Percentiles rank a stretch among this genome's conserved stretches.
These are phyloP conservation scores for Sporothrix protearum DNA, from an alignment of 2,329 filamentous ascomycete species.

Conservation along the genomic window DNA sequence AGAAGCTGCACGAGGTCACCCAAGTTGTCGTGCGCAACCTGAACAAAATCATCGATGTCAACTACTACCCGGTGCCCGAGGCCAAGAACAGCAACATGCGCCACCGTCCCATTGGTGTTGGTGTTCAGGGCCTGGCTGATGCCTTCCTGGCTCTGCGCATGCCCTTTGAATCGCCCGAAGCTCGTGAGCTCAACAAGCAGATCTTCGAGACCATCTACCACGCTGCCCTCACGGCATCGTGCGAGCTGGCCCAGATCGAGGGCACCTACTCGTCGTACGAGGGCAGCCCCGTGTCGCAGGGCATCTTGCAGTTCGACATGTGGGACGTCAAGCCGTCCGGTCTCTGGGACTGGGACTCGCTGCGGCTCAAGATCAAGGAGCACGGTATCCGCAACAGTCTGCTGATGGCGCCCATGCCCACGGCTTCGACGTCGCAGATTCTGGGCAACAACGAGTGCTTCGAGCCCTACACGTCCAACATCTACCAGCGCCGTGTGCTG, in stretches of 20 bases:
- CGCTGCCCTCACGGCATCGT: slow-evolving; percentile 83
- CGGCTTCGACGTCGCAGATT: slow-evolving; percentile 95
- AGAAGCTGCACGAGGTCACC: slow-evolving; percentile 91
- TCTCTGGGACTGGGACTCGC: slow-evolving; percentile 90
- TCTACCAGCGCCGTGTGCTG: slow-evolving; percentile 96
- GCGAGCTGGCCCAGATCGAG: slow-evolving; percentile 76
- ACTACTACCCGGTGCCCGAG: slow-evolving; percentile 96
- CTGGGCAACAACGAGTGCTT: slow-evolving; percentile 99
- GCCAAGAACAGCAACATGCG: slow-evolving; percentile 95
- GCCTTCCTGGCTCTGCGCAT: slow-evolving; percentile 95
- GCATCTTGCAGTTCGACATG: slow-evolving; percentile 97
- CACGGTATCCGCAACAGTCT: slow-evolving; percentile 94
- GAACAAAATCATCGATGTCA: slow-evolving; percentile 98
- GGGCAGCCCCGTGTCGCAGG: slow-evolving; percentile 90
- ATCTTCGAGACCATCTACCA: slow-evolving; percentile 99
- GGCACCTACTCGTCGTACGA: slow-evolving; percentile 88
- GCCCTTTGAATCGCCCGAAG: slow-evolving; percentile 95
- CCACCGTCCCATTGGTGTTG: slow-evolving; percentile 90
- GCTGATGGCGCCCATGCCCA: slow-evolving; percentile 95
- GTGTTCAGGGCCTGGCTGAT: slow-evolving; percentile 96
- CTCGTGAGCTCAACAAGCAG: slow-evolving; percentile 89
- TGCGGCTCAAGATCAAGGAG: slow-evolving; percentile 89
- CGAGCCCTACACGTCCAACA: slow-evolving; percentile 99
- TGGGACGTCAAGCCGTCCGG: slow-evolving; percentile 92
- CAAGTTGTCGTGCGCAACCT: slow-evolving; percentile 91